Conservation (phyloP, 83 land plant species). For the Diphasiastrum complanatum region DNA sequence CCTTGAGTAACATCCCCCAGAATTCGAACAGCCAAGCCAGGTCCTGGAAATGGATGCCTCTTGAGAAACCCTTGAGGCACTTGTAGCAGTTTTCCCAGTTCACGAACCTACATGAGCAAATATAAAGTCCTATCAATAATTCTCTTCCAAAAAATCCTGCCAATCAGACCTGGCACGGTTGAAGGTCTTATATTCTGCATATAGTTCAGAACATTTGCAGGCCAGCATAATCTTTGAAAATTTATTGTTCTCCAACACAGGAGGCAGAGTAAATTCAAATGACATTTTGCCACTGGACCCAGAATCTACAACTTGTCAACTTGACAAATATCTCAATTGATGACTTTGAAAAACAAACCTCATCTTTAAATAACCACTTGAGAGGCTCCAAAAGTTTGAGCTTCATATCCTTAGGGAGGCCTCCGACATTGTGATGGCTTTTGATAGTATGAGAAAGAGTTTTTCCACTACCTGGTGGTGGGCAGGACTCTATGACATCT, state of each 20-base stretch:
- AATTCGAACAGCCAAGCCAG: constrained; percentile 91
- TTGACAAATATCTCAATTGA: too few species aligned
- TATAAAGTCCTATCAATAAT: too few species aligned
- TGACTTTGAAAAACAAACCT: constrained; percentile 40
- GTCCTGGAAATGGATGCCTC: constrained; percentile 99
- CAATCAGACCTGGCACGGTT: too few species aligned
- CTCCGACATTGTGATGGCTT: constrained; percentile 95
- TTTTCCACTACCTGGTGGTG: constrained; percentile 96
- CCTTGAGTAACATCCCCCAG: constrained; percentile 90
- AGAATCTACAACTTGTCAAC: too few species aligned
- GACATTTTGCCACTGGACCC: too few species aligned
- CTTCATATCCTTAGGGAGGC: constrained; percentile 70
- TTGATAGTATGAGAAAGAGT: constrained; percentile 98
- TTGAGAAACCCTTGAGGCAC: constrained; percentile 74
- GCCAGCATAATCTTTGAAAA: too few species aligned
- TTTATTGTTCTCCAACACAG: too few species aligned
- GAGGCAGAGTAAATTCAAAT: too few species aligned
- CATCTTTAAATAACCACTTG: constrained; percentile 80
- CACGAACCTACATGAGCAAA: constrained; percentile 83
- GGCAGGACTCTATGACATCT: constrained; percentile 98
- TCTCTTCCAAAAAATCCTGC: too few species aligned
- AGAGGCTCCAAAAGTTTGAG: constrained; percentile 77
- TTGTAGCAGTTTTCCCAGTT: constrained; percentile 59
- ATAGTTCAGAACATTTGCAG: too few species aligned
- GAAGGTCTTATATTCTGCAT: too few species aligned